A percentile compares a stretch with the other conserved stretches of the same genome.
These are phyloP conservation scores for Ogataea angusta DNA, from an alignment of 805 yeast species.

Conservation along the genomic window DNA sequence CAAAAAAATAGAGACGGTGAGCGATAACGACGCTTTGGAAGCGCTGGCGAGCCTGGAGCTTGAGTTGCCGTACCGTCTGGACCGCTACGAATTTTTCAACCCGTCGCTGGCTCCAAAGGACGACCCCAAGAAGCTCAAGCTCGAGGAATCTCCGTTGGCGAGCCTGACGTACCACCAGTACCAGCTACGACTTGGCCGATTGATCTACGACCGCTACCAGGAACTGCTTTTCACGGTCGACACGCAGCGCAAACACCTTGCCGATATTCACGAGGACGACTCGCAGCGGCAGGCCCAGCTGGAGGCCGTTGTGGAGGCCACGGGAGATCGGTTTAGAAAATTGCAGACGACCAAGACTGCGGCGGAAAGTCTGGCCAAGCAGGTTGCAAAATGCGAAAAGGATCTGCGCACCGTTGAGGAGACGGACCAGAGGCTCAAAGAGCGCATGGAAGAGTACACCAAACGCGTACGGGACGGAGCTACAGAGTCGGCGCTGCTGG, in stretches of 20 bases:
- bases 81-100: slow-evolving; percentile 18
- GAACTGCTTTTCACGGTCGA: slow-evolving; percentile 27
- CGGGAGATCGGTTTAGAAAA: slow-evolving; percentile 41
- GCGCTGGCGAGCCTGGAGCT: slow-evolving; percentile 21
- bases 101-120: slow-evolving; percentile 12
- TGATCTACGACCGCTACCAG: slow-evolving; percentile 35
- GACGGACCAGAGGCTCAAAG: slow-evolving; percentile 8
- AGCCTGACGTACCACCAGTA: slow-evolving; percentile 23
- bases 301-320: slow-evolving; percentile 38
- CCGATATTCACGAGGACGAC: slow-evolving; percentile 33
- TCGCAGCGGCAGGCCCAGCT: slow-evolving; percentile 38
- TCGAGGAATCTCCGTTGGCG: slow-evolving; percentile 4
- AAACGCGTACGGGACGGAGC: background rate
- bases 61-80: slow-evolving; percentile 11
- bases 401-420: slow-evolving; percentile 27
- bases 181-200: slow-evolving; percentile 36
- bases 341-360: slow-evolving; percentile 33
- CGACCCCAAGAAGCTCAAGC: slow-evolving; percentile 24
- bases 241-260: slow-evolving; percentile 21
- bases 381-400: slow-evolving; percentile 30
- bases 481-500: slow-evolving; percentile 9
- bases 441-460: slow-evolving; percentile 12
- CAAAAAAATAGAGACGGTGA: slow-evolving; percentile 11
- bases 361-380: slow-evolving; percentile 28
- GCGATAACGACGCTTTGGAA: slow-evolving; percentile 17